phyloP scores from a whole-genome alignment of 352 stramenopile genomes.

The Phytopythium oedochilum region DNA sequence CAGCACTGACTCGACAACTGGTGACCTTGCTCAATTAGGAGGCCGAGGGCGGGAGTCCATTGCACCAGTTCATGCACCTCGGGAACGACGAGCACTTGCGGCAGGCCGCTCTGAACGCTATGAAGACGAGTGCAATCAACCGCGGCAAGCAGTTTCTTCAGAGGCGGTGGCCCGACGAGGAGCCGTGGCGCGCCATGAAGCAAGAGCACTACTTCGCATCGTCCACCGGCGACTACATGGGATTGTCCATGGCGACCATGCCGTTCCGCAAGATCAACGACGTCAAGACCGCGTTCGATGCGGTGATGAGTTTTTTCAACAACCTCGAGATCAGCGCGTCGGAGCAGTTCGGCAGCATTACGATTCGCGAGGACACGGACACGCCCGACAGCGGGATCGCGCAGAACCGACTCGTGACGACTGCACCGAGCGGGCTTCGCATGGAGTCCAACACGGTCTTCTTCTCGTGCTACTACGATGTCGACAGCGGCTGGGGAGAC shows the following conservation, averaged over 20 bases:
- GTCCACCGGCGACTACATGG: constrained; percentile 19
- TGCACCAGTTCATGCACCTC: constrained; percentile 37
- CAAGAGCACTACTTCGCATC: constrained; percentile 19
- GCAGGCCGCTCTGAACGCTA: constrained; percentile 12
- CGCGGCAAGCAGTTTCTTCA: constrained; percentile 25
- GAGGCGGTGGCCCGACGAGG: constrained; percentile 23
- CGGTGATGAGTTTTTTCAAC: constrained; percentile 17
- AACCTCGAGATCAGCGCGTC: constrained; percentile 34
- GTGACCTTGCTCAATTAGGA: constrained; percentile 1
- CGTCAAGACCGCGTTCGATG: constrained; percentile 26
- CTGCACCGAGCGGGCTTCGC: constrained; percentile 4
- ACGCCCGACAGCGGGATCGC: constrained; percentile 15
- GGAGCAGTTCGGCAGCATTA: constrained; percentile 30
- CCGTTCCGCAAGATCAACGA: constrained; percentile 25
- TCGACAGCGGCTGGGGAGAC: constrained; percentile 8
- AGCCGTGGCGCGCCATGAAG: constrained; percentile 17
- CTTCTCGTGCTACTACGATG: constrained; percentile 19
- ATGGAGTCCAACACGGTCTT: constrained; percentile 33
- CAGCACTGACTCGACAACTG: not conserved
- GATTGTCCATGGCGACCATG: constrained; percentile 20
- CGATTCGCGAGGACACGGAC: constrained; percentile 31
- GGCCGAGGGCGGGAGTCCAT: constrained; percentile 8
- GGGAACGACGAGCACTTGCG: constrained; percentile 17
- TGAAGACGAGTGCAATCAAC: constrained; percentile 27
- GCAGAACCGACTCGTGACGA: constrained; percentile 29